A percentile compares a stretch with the other conserved stretches of the same genome.
Evolutionary conservation across 2,329 filamentous ascomycete species (phyloP).

Genomic region (Triangularia verruculosa): DNA sequence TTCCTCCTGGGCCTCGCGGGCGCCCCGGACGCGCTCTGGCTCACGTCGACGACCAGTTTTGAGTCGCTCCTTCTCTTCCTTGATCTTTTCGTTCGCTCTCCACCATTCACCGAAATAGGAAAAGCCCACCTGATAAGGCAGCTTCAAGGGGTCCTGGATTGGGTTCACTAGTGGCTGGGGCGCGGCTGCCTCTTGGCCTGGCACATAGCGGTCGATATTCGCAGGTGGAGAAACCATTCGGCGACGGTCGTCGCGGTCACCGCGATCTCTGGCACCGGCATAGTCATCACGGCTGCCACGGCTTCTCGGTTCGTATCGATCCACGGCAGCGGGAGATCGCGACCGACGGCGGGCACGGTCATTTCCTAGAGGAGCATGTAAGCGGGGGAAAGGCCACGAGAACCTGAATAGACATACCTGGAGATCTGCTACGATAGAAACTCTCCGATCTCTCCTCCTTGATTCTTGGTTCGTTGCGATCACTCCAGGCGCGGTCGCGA

Average conservation of each 20-base stretch:
- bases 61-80: constrained; percentile 72
- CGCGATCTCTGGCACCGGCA: constrained; percentile 43
- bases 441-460: constrained; percentile 55
- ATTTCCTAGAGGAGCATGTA: constrained; percentile 41
- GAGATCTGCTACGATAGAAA: constrained; percentile 66
- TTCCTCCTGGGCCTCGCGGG: constrained; percentile 67
- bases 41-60: constrained; percentile 67
- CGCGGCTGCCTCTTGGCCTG: constrained; percentile 60
- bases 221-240: constrained; percentile 61
- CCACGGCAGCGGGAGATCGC: constrained; percentile 67
- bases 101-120: constrained; percentile 87
- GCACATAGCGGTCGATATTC: constrained; percentile 82
- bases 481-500: constrained; percentile 52
- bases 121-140: constrained; percentile 79
- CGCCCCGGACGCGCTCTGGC: constrained; percentile 59
- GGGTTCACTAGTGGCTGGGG: constrained; percentile 58
- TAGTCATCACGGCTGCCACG: constrained; percentile 66
- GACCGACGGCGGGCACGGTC: constrained; percentile 61
- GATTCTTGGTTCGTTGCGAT: constrained; percentile 50
- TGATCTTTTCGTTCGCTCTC: constrained; percentile 77
- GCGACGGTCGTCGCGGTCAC: constrained; percentile 44
- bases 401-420: constrained; percentile 47
- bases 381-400: constrained; percentile 6
- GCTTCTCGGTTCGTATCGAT: constrained; percentile 72
- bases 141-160: constrained; percentile 66